Evolutionary conservation across 805 yeast species (phyloP), one percentile per base, ranked within the genome.

Genomic region (Yarrowia sp.): DNA sequence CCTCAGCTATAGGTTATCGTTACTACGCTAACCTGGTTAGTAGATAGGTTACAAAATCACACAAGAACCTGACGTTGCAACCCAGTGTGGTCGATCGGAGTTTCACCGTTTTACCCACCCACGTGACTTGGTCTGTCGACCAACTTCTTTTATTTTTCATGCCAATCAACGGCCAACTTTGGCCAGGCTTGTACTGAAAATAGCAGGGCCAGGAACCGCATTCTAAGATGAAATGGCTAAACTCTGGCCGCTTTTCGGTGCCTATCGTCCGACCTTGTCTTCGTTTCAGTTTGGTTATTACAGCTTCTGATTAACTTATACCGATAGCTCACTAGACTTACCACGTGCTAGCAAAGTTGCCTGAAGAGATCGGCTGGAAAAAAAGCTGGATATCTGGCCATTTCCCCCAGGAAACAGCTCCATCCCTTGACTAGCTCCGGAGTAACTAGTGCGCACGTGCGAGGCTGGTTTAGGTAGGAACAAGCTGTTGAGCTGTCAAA

Each of bases 311-410:
- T 26, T 26, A 26, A 26, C 32, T 26, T 5, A 26, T 26, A 26
- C 32, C 32, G 32, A 26, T 42, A 42, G 19, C 12, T 42, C 46
- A 9, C 15, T 45, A 45, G 49, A 19, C 49, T 2, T 10, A 22
- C 49, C 49, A 45, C 49, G 49, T 45, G 49, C 49, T 45, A 16
- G 49, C 49, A 19, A 19, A 45, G 49, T 45, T 45, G 49, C 32
- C 32, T 5, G 32, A 26, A 26, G 32, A 26, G 32, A 26, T 26
- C 32, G 32, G 32, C 32, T 26, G 19, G 19, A 19, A 19, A 19
- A 19, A 19, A 19, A 19, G 19, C 19, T 19, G 32, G 32, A 26
- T 26, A 26, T 26, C 32, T 26, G 32, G 32, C 32, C 32, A 26
- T 26, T 26, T 26, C 32, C 32, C 32, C 7, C 32, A 5, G 32